Evolutionary conservation across 805 yeast species (phyloP).

Genomic region (Candida nitratophila): DNA sequence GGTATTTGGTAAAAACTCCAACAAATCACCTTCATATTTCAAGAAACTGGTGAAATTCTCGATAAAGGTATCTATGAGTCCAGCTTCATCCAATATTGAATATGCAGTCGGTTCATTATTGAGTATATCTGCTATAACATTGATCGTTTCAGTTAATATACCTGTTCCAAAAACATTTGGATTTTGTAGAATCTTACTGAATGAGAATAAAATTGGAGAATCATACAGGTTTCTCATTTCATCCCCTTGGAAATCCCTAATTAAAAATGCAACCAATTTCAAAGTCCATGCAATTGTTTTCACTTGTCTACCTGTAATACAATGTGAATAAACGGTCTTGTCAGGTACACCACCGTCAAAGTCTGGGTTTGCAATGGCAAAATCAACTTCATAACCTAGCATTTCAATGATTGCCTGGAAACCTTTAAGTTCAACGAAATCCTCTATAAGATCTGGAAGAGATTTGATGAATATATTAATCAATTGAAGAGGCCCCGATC

Average conservation of each 20-base stretch:
- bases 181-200: conserved; percentile 51
- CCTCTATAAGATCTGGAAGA: conserved; percentile 46
- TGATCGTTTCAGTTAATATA: conserved; percentile 52
- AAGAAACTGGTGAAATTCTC: conserved; percentile 49
- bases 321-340: conserved; percentile 38
- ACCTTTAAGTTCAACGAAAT: conserved; percentile 64
- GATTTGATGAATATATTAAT: conserved; percentile 37
- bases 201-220: conserved; percentile 60
- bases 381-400: conserved; percentile 55
- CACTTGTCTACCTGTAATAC: conserved; percentile 53
- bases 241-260: conserved; percentile 76
- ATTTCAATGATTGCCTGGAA: conserved; percentile 53
- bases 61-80: conserved; percentile 59
- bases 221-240: conserved; percentile 80
- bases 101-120: conserved; percentile 91
- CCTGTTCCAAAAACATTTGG: conserved; percentile 61
- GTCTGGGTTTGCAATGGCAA: conserved; percentile 53
- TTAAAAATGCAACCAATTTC: conserved; percentile 54
- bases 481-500: conserved; percentile 58
- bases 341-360: conserved; percentile 52
- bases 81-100: conserved; percentile 71
- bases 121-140: conserved; percentile 60
- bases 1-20: conserved; percentile 61
- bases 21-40: conserved; percentile 48
- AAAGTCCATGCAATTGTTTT: conserved; percentile 51